A percentile compares a stretch with the other conserved stretches of the same genome.
These are phyloP conservation scores for Brassica cretica DNA, from an alignment of 345 rosid species.

Conservation along the genomic window DNA sequence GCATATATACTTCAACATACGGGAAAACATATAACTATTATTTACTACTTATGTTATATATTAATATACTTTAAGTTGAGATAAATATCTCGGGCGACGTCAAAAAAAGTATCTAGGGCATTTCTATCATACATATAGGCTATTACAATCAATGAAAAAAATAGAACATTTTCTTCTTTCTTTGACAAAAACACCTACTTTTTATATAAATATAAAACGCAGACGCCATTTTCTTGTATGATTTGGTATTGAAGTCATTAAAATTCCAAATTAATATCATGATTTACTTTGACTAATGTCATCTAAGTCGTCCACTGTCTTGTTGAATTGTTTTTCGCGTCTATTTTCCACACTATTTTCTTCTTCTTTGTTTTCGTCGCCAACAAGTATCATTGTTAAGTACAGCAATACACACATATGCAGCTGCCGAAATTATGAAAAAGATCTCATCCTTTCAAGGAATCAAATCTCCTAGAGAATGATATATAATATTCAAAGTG, in stretches of 20 bases:
- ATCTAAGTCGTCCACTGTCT: constrained; percentile 23
- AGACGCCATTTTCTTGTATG: not conserved
- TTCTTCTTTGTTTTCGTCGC: not conserved
- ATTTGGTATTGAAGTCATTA: not conserved
- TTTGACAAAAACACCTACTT: not conserved
- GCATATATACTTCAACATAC: not conserved
- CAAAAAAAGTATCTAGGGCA: not conserved
- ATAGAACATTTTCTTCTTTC: not conserved
- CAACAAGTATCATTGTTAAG: not conserved
- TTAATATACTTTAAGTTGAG: not conserved
- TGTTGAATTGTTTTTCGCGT: constrained; percentile 9
- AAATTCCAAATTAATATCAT: not conserved
- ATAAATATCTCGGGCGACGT: not conserved
- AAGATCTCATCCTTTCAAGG: not conserved
- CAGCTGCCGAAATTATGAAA: not conserved
- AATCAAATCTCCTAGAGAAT: not conserved
- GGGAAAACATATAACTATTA: not conserved
- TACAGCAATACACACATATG: not conserved
- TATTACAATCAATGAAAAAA: not conserved
- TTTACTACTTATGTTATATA: not conserved
- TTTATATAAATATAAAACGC: not conserved
- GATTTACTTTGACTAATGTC: constrained; percentile 3
- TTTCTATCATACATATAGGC: not conserved
- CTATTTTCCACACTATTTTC: not conserved
- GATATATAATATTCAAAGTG: not conserved